Evolutionary conservation across 805 yeast genomes (phyloP).

Genomic region (Barnettozyma botsteinii): DNA sequence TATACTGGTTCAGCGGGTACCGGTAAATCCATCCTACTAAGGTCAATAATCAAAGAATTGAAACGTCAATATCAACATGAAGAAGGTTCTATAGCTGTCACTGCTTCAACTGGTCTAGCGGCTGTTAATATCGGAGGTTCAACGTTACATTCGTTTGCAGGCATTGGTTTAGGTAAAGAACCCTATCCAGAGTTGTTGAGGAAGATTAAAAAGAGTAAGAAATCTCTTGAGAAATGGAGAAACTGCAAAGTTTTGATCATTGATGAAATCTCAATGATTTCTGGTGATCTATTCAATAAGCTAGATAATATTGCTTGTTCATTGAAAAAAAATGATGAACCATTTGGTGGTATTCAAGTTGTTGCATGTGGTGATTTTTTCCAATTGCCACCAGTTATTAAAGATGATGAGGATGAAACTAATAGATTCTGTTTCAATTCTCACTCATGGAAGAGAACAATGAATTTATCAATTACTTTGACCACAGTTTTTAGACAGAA

Average conservation of each 20-base stretch:
- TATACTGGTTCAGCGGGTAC: constrained; percentile 99
- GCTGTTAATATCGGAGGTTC: constrained; percentile 79
- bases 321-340: constrained; percentile 39
- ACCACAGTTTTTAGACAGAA: constrained; percentile 70
- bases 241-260: constrained; percentile 53
- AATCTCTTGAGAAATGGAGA: constrained; percentile 50
- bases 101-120: constrained; percentile 83
- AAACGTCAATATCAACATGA: constrained; percentile 38
- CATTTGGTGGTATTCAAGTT: constrained; percentile 80
- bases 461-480: constrained; percentile 52
- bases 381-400: constrained; percentile 70
- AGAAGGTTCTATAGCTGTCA: constrained; percentile 55
- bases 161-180: constrained; percentile 68
- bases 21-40: constrained; percentile 87
- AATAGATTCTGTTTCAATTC: constrained; percentile 61
- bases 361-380: constrained; percentile 77
- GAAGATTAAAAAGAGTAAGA: constrained; percentile 48
- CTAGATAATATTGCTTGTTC: constrained; percentile 53
- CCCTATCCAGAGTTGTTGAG: constrained; percentile 39
- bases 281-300: constrained; percentile 60
- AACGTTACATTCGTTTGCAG: constrained; percentile 71
- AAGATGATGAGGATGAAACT: constrained; percentile 26
- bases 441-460: constrained; percentile 52
- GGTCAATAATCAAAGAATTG: constrained; percentile 51
- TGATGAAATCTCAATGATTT: constrained; percentile 80